Conservation (phyloP, 1,284 basidiomycete genomes). For the Psilocybe mexicana region DNA sequence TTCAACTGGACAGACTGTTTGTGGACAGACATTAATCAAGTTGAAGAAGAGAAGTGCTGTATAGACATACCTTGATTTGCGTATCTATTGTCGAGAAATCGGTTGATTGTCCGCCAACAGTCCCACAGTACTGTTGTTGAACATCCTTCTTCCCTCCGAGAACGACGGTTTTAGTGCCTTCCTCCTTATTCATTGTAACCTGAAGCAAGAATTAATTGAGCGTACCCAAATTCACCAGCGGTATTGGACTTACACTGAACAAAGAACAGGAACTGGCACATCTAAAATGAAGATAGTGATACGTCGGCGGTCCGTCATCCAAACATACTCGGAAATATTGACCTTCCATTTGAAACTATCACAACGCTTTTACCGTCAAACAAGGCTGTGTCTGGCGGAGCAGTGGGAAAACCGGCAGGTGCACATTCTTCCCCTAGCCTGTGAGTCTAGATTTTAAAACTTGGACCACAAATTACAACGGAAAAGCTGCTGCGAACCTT, state of each 20-base stretch:
- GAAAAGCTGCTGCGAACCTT: conserved; percentile 30
- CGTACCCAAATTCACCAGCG: neutral
- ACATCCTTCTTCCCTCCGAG: conserved; percentile 52
- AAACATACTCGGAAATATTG: neutral
- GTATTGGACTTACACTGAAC: conserved; percentile 45
- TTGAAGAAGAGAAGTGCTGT: neutral
- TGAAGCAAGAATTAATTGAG: conserved; percentile 21
- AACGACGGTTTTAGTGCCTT: conserved; percentile 57
- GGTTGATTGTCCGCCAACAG: conserved; percentile 61
- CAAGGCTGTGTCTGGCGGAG: conserved; percentile 31
- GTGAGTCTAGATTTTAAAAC: neutral
- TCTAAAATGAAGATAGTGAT: conserved; percentile 20
- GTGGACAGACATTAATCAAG: neutral
- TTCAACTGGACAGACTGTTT: conserved; percentile 52
- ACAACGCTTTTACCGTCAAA: conserved; percentile 55
- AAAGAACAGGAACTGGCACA: conserved; percentile 61
- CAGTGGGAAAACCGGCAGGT: conserved; percentile 10
- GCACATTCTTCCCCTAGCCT: conserved; percentile 60
- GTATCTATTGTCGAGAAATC: conserved; percentile 62
- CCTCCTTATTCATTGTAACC: conserved; percentile 63
- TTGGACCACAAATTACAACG: conserved; percentile 17
- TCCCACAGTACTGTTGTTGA: conserved; percentile 59
- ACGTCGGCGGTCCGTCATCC: neutral
- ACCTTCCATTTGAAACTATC: conserved; percentile 59
- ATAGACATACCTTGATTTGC: conserved; percentile 50